Conservation (phyloP, 768 basidiomycete species). For the Psilocybe subaeruginosa region DNA sequence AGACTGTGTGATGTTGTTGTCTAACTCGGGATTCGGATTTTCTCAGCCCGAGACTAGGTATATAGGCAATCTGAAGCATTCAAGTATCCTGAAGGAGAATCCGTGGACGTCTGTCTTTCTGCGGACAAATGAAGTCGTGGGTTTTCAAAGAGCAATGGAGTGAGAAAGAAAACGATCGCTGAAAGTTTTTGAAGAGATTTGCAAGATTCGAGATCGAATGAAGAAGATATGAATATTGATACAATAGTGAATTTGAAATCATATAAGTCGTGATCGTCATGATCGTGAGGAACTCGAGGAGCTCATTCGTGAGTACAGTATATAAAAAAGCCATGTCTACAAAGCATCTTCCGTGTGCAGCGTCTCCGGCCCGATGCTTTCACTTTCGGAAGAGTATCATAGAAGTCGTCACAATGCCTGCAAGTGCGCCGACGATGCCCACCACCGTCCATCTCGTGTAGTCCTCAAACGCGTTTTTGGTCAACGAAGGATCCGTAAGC, state of each 20-base stretch:
- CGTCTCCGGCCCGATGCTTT: neutral
- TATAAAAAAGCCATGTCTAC: neutral
- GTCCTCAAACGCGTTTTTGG: conserved; percentile 53
- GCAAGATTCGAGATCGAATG: too few species aligned
- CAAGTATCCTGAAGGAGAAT: neutral
- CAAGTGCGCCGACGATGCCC: conserved; percentile 65
- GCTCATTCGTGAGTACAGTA: neutral
- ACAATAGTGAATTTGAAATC: too few species aligned
- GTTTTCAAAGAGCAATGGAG: too few species aligned
- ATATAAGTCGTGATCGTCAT: neutral
- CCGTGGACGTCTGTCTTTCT: too few species aligned
- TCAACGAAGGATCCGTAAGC: conserved; percentile 35
- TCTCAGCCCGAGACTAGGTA: neutral
- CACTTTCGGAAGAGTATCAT: conserved; percentile 36
- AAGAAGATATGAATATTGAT: too few species aligned
- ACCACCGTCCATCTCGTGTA: conserved; percentile 67
- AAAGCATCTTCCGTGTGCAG: neutral
- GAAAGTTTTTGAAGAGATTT: too few species aligned
- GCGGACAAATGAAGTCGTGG: too few species aligned
- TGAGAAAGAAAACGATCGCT: too few species aligned
- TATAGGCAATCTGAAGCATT: neutral
- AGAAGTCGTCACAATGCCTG: conserved; percentile 61
- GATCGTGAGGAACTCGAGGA: neutral
- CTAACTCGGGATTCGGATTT: neutral
- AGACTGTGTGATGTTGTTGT: neutral